Base-by-base conservation (phyloP, 257 asterid species). In the Capsicum chinense region DNA sequence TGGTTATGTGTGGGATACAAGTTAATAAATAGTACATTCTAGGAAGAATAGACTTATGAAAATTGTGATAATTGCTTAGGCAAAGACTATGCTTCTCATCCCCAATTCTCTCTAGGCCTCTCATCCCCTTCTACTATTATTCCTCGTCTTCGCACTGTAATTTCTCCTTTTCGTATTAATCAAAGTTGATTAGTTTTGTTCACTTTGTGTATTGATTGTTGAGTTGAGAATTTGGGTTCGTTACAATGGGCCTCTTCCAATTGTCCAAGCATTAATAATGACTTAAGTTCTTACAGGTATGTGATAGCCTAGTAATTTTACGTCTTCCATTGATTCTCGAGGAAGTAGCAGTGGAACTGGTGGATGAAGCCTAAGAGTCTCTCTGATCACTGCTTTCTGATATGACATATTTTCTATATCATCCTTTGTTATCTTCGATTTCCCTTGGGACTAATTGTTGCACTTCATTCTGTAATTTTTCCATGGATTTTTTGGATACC, bases 261-360 rank as follows among this genome's bases (percentile, higher is more conserved):
- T 89, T 6, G 94, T 85, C 97, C 95, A 93, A 6, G 86, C 90
- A 56, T 91, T 93, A 37, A 90, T 56, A 1, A 91, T 1, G 37
- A 90, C 91, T 3, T 42, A 69, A 56, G 90, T 91, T 13, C 86
- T 85, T 1, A 82, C 64, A 7, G 89, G n/a, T 6, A 92, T 59
- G n/a, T 90, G 90, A 7, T 85, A 90, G 16, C 90, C 93, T 84
- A 86, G 79, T 9, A 91, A 79, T 3, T 85, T 84, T 0, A 86
- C 67, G 48, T 90, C 90, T 9, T 84, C 82, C 11, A 86, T 85
- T 14, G 95, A 83, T 88, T 88, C 91, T 1, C 92, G 87, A 1
- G 94, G 91, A 57, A 89, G 16, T 2, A 91, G 86, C 58, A 91
- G 44, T 13, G 94, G 92, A 8, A 64, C 11, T 0, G 95, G 94